phyloP scores from a whole-genome alignment of 352 stramenopile genomes.

The Globisporangium spinosum region DNA sequence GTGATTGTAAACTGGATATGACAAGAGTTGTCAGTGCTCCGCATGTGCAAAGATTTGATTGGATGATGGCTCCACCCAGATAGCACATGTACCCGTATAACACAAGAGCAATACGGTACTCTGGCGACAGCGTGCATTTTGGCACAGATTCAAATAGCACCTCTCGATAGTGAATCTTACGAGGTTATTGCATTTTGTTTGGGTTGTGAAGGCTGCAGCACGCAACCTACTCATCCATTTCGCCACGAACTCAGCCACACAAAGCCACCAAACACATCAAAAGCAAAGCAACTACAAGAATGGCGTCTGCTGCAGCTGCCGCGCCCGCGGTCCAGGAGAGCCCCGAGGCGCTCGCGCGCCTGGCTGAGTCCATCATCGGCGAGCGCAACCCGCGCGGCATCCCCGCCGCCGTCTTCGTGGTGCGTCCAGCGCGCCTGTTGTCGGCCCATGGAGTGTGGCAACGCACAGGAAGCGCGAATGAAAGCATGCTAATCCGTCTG shows the following conservation, averaged over 20 bases:
- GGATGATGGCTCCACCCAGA: not conserved
- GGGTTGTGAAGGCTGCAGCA: too few relatives aligned
- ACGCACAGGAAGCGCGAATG: not conserved
- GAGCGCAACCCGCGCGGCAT: constrained; percentile 80
- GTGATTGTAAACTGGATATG: not conserved
- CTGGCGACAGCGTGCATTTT: too few relatives aligned
- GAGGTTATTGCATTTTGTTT: too few relatives aligned
- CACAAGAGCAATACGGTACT: not conserved
- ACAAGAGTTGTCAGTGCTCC: not conserved
- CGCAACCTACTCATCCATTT: not conserved
- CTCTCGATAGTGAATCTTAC: too few relatives aligned
- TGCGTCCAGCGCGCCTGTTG: constrained; percentile 20
- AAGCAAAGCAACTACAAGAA: constrained; percentile 19
- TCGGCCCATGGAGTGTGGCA: not conserved
- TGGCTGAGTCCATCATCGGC: constrained; percentile 71
- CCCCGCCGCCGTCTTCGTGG: constrained; percentile 73
- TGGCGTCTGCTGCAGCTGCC: constrained; percentile 25
- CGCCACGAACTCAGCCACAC: not conserved
- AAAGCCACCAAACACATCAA: not conserved
- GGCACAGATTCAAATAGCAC: constrained; percentile 17
- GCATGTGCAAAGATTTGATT: not conserved
- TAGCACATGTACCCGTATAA: not conserved
- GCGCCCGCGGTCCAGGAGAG: constrained; percentile 48
- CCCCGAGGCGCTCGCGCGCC: constrained; percentile 62
- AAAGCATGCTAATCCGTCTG: not conserved